Evolutionary conservation across 192 early-diverging fungal species (phyloP), one percentile per base, ranked within the genome.

Genomic region (Podila minutissima): DNA sequence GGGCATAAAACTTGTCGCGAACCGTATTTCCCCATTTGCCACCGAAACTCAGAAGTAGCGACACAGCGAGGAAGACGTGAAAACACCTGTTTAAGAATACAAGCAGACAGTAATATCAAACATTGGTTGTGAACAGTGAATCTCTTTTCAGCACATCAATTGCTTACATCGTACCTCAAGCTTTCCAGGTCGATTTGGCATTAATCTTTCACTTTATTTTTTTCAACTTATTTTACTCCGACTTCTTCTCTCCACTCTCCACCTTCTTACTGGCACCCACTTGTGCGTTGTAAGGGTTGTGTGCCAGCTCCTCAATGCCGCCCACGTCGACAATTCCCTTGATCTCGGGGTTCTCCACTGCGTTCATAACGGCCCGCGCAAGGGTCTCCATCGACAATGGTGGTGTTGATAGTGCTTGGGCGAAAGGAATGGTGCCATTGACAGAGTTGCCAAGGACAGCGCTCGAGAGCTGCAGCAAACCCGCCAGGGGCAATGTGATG

Each of bases 401-500:
- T 13, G 78, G 83, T 0, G 87, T 89, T 2, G 87, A 87, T 1
- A 85, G 17, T 4, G 73, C 61, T n/a, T 82, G 77, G 24, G 86
- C 87, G 55, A 86, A 66, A 15, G 85, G 87, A 8, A 89, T 78
- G 29, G 82, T 87, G 4, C 84, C 82, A 28, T 75, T 64, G 22
- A 83, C 73, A 31, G 74, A 74, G 24, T 79, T 75, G n/a, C 82
- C 75, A 26, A 83, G 70, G 17, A 86, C 41, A 3, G 76, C 57
- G 28, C 86, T 88, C 35, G 89, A 85, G 20, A 75, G 33, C 41
- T 86, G 74, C 9, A 93, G 72, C 4, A 83, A 83, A 7, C 84
- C 86, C 6, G 92, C 92, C 62, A 92, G 63, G 26, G 91, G 89
- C 6, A 91, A 60, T 0, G 90, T 88, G 24, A 88, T 35, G 9